Evolutionary conservation across 495 filamentous ascomycete genomes (phyloP), one percentile per base, ranked within the genome.

Genomic region (Elaphomyces granulatus): DNA sequence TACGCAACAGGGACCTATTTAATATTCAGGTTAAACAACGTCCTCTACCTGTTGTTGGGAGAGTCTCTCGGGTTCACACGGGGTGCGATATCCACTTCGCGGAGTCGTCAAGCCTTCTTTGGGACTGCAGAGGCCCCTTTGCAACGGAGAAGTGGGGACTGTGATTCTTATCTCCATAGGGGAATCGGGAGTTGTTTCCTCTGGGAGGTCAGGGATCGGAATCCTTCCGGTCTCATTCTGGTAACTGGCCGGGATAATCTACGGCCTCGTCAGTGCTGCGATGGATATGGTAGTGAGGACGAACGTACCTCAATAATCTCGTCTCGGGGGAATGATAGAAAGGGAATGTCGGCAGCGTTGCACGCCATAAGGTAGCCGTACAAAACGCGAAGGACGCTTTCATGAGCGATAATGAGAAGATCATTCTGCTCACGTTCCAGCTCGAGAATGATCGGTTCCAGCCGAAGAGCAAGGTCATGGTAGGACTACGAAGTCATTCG

Each of bases 361-460:
- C 92, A 96, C 42, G 93, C 92, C 92, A 96, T 96, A 26, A 96
- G 71, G 54, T 99, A 99, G 9, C 88, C 87, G 53, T 96, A 99
- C 17, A 99, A 67, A 32, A 99, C 92, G 36, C 92, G 82, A 34
- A 99, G 66, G 9, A 99, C 92, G 43, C 82, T 88, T 58, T 99
- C 92, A 53, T 99, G 92, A 10, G 92, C 92, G 55, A 99, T 94
- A 46, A 99, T 94, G 20, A 99, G 68, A 30, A 99, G 68, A 58
- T 99, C 92, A 43, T 92, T 93, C 53, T 94, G 83, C 56, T 99
- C 90, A 23, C 92, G 81, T 60, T 99, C 92, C 2, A 99, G 71
- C 59, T 99, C 92, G 8, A 99, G 74, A 56, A 99, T 99, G 44
- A 99, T 90, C 7, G 92, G 92, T 58, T 99, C 92, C n/a, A 96